phyloP scores from a whole-genome alignment of 768 basidiomycete species.

The Megacollybia marginata region DNA sequence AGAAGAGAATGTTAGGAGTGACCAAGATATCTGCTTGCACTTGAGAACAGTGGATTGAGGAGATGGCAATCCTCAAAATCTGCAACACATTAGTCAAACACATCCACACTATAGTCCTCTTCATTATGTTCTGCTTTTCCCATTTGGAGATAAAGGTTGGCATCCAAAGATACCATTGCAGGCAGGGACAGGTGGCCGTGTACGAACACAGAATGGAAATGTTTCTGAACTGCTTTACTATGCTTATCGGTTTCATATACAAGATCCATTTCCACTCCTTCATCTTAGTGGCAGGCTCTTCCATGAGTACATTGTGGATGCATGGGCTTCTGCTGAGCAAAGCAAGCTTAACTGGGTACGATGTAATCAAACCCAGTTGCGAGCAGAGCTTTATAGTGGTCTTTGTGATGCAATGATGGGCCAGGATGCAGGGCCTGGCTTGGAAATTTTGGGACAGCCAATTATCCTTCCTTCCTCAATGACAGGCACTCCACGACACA shows the following conservation, averaged over 20 bases:
- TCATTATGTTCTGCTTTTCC: too few species aligned
- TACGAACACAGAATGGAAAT: background rate
- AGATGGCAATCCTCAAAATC: too few species aligned
- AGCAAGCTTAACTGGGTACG: slow-evolving; percentile 23
- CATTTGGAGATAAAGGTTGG: too few species aligned
- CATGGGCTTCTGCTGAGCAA: slow-evolving; percentile 38
- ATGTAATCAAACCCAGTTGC: slow-evolving; percentile 26
- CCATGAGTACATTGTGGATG: slow-evolving; percentile 40
- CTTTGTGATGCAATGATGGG: slow-evolving; percentile 17
- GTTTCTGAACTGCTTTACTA: background rate
- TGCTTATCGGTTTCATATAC: background rate
- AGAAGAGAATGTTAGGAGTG: too few species aligned
- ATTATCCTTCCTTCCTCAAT: slow-evolving; percentile 25
- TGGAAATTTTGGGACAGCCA: slow-evolving; percentile 12
- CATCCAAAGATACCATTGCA: background rate
- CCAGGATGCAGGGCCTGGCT: slow-evolving; percentile 9
- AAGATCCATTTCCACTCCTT: background rate
- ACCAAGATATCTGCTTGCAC: too few species aligned
- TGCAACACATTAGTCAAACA: too few species aligned
- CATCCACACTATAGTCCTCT: too few species aligned
- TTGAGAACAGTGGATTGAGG: too few species aligned
- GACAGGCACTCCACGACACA: slow-evolving; percentile 20
- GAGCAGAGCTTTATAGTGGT: slow-evolving; percentile 28
- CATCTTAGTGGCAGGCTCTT: background rate
- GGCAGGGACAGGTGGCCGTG: background rate